These are phyloP conservation scores for Pseudomicrostroma phylloplanum DNA, from an alignment of 1,284 basidiomycete genomes.

Conservation along the genomic window DNA sequence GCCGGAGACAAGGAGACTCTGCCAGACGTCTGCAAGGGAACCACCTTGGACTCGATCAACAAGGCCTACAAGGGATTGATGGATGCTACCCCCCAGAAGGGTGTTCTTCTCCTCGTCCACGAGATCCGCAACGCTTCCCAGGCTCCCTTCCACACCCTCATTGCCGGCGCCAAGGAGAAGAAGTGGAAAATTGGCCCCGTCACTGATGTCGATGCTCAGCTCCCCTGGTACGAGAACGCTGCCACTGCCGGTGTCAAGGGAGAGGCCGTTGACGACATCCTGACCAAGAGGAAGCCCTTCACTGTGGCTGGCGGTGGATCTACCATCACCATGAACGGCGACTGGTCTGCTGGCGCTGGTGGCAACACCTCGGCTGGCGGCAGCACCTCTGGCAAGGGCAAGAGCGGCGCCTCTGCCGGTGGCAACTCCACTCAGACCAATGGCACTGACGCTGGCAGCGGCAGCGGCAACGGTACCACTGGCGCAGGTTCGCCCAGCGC, in stretches of 20 bases:
- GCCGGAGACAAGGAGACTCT: not conserved
- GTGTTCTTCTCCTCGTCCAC: conserved; percentile 4
- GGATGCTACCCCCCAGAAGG: not conserved
- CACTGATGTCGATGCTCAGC: not conserved
- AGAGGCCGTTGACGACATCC: not conserved
- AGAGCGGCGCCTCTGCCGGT: not conserved
- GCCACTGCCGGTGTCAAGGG: not conserved
- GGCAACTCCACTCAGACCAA: not conserved
- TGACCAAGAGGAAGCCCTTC: conserved; percentile 1
- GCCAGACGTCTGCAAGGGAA: conserved; percentile 2
- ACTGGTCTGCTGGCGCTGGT: not conserved
- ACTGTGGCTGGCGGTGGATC: not conserved
- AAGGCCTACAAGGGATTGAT: not conserved
- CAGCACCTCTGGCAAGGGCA: conserved; percentile 3
- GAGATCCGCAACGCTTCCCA: not conserved
- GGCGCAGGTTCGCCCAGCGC: too few relatives aligned
- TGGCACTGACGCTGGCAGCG: not conserved
- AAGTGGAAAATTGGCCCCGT: not conserved
- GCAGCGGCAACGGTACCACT: not conserved
- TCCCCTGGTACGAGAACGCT: conserved; percentile 2
- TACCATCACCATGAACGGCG: not conserved
- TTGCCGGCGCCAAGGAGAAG: conserved; percentile 1
- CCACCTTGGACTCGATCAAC: not conserved
- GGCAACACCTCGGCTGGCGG: not conserved
- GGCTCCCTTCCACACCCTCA: not conserved